Base-by-base conservation (phyloP, 2,329 filamentous ascomycete genomes). In the Xylariales sp. region DNA sequence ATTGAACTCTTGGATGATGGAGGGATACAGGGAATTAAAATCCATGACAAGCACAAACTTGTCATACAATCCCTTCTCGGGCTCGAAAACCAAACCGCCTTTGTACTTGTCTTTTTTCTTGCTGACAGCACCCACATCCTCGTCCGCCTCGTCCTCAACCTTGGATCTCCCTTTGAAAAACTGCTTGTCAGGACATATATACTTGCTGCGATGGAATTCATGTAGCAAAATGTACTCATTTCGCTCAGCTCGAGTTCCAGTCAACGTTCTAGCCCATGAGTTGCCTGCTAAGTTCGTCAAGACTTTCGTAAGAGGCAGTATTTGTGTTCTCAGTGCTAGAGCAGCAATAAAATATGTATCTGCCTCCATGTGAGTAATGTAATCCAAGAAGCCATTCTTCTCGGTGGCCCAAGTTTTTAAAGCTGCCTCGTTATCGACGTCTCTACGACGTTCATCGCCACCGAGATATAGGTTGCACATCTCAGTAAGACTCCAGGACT, bases 61-160 rank as follows among this genome's bases (percentile, higher is more conserved):
- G 86, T 99, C 96, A 78, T 99, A 99, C 4, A 99, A 87, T 18
- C 97, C 96, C 80, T 95, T 97, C 79, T 98, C 94, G 4, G 96
- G 96, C 79, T 99, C 96, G 75, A 99, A 98, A 65, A 99, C 96
- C 39, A 99, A 89, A 85, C 97, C 96, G 78, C 96, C 96, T 83
- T 99, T 98, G 85, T 92, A 99, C 81, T 98, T 99, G 82, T 99
- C 97, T 80, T 97, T 99, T 85, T 98, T 99, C 83, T 97, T 99
- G 67, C 87, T 88, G 70, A 93, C 92, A 8, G 85, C 88, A 14
- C 80, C 85, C 28, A 91, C 92, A 55, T 93, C 91, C 7, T 91
- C 90, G 23, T 85, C 82, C 58, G 85, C 84, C 68, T 93, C 91
- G 60, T 94, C 93, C 63, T 93, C 91, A 16, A 82, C 82, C 75